Evolutionary conservation across 2,329 filamentous ascomycete genomes (phyloP).

Genomic region (Sporothrix phasma): DNA sequence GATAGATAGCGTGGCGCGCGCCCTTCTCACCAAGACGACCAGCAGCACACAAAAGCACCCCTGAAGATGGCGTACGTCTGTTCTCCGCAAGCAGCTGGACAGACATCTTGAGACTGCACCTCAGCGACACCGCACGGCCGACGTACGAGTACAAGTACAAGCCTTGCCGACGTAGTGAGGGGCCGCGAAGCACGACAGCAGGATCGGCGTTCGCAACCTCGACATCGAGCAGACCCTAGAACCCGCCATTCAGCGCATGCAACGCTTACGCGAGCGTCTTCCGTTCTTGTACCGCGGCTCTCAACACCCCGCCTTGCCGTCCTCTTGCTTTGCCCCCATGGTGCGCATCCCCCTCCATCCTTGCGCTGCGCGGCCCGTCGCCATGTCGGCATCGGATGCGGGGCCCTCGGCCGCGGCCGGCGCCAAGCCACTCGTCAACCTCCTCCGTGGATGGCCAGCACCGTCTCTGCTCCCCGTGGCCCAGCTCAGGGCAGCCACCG

Average conservation of each 20-base stretch:
- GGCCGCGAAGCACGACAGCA: neutral
- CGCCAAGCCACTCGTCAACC: slow-evolving; percentile 42
- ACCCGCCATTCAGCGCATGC: neutral
- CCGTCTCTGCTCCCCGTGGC: slow-evolving; percentile 53
- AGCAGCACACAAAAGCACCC: neutral
- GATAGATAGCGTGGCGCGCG: neutral
- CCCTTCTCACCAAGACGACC: neutral
- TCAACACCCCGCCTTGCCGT: neutral
- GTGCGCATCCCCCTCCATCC: neutral
- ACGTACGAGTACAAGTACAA: too few relatives aligned
- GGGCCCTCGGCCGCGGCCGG: neutral
- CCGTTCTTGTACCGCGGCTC: too few relatives aligned
- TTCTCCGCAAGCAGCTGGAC: neutral
- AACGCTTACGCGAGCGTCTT: too few relatives aligned
- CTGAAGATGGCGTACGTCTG: neutral
- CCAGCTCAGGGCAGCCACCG: slow-evolving; percentile 51
- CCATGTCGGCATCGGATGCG: neutral
- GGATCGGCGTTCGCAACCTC: neutral
- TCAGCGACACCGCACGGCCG: neutral
- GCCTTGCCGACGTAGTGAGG: neutral
- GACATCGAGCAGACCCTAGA: neutral
- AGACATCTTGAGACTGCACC: neutral
- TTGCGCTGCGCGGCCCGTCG: neutral
- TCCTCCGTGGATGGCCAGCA: slow-evolving; percentile 59
- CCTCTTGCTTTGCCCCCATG: neutral